Evolutionary conservation across 495 filamentous ascomycete species (phyloP), one percentile per base, ranked within the genome.

Genomic region (Penicillium manginii): DNA sequence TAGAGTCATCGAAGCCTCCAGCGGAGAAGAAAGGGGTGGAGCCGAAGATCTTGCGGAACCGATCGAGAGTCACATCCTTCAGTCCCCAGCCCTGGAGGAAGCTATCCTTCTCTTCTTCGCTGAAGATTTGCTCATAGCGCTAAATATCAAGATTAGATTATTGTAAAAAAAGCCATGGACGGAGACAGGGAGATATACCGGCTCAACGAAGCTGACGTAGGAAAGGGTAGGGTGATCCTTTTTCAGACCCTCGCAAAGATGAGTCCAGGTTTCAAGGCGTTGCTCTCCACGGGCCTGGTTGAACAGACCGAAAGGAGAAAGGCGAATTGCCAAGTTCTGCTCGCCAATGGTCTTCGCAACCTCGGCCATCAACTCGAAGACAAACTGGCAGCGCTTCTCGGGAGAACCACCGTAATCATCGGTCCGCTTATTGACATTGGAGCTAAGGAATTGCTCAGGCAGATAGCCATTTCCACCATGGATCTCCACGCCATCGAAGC

Each of bases 401-500:
- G 80, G 66, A 14, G 63, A 68, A 6, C 83, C 83, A 7, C 83
- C 83, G 57, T 79, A 85, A 5, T 52, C 64, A 64, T 86, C 83
- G 2, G 70, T 78, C 1, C 83, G 71, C 54, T 68, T 76, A 64
- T 85, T 85, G 61, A 77, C 69, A n/a, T 73, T 79, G 29, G 74
- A 73, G 40, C 76, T 75, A 1, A 80, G 67, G 59, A 86, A 85
- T 55, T 84, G 80, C 52, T 84, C 82, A 2, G 76, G 67, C 2
- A 86, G 66, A 52, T 84, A 84, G 0, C 83, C 83, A 64, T 85
- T 83, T 2, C 77, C 78, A 52, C 71, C 78, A 59, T 86, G 81
- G 12, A 85, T 57, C 61, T 86, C 83, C 4, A 85, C 76, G 4
- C 82, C 81, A 59, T 86, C 82, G 58, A 84, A 84, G 11, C 88